Evolutionary conservation across 176 grass and related monocot species (phyloP).

Genomic region (Aechmea fasciata): DNA sequence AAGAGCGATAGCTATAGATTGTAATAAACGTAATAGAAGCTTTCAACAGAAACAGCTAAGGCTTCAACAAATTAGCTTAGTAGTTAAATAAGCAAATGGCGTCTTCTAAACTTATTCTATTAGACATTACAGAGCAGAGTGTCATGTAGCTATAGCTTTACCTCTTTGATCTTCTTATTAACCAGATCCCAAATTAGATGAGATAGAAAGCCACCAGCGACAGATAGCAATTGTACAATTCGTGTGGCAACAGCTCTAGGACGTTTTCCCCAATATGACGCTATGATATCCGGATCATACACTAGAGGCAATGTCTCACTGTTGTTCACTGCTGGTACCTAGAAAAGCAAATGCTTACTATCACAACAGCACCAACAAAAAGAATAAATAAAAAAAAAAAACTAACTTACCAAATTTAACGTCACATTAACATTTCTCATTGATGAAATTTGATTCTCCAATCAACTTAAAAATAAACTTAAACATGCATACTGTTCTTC

Average conservation of each 20-base stretch:
- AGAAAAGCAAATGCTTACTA: neutral
- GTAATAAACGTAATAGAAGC: too few species aligned
- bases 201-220: conserved; percentile 88
- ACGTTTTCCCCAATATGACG: conserved; percentile 73
- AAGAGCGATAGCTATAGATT: too few species aligned
- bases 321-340: conserved; percentile 49
- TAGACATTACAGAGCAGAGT: neutral
- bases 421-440: neutral
- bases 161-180: conserved; percentile 80
- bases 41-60: too few species aligned
- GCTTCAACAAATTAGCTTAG: too few species aligned
- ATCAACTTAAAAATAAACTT: too few species aligned
- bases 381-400: neutral
- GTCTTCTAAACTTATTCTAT: neutral
- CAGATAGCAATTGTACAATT: conserved; percentile 68
- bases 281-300: conserved; percentile 77
- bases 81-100: too few species aligned
- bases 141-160: conserved; percentile 13
- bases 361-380: neutral
- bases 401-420: neutral
- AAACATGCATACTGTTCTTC: too few species aligned
- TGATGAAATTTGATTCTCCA: too few species aligned
- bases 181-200: conserved; percentile 69
- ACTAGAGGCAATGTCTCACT: conserved; percentile 63
- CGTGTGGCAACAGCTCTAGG: conserved; percentile 66